Evolutionary conservation across 2,329 filamentous ascomycete species (phyloP), one percentile per base, ranked within the genome.

Genomic region (Ustulina deusta): DNA sequence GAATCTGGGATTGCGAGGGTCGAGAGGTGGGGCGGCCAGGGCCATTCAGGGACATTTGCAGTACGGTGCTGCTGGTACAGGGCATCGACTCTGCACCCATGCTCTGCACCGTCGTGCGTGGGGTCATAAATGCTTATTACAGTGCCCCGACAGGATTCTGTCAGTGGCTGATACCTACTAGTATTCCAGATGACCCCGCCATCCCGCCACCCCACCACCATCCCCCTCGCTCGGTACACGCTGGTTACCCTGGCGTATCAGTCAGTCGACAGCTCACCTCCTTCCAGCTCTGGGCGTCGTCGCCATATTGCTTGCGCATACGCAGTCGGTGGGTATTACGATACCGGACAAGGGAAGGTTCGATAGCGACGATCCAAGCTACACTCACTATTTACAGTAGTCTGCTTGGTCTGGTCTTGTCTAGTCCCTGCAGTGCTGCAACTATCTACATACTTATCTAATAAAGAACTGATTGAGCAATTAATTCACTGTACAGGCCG

Each of bases 161-260:
- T 56, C 38, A 49, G 51, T 55, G 51, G 60, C 51, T 56, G 46
- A 34, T 62, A 36, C 34, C n/a, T 25, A 6, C 34, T 36, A 36
- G n/a, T n/a, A n/a, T n/a, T n/a, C 10, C 59, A 55, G 34, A 49
- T 17, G 32, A 62, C 59, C 60, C 60, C 40, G 49, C 40, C 59
- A 48, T 52, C 68, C 61, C 63, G 44, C 49, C 54, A 63, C 63
- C 64, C 64, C 61, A 64, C 60, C 58, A 61, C 61, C 57, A 64
- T 68, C 48, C 65, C 62, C 54, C 63, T 63, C 56, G 63, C 56
- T 62, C 63, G 61, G 68, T 62, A 68, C 52, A 58, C 49, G 49
- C 52, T 58, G 27, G 48, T 13, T 38, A 27, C 56, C 56, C 48
- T 46, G 55, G 55, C 55, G 25, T 25, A 58, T 20, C 38, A 20